Base-by-base conservation (phyloP, 1,284 basidiomycete genomes). In the Boletellus sp. region DNA sequence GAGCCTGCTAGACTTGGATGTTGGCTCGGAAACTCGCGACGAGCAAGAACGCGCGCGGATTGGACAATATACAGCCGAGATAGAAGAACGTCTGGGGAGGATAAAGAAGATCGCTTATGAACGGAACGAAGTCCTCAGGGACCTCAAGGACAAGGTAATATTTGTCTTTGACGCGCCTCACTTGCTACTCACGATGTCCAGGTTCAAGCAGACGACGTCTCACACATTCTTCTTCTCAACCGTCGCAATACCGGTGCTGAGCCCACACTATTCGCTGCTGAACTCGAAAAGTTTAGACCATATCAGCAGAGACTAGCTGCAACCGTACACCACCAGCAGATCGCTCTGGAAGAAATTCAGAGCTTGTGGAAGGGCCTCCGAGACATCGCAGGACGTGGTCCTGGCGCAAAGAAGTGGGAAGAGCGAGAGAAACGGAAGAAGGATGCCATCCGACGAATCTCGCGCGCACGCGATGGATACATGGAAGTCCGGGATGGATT, bases 201-300 rank as follows among this genome's bases (percentile, higher is more conserved):
- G 91, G 83, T 98, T 43, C 97, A 97, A 81, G 79, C 80, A 28
- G 97, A 99, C 71, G 97, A 99, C 62, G 96, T 99, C 10, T 98
- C 95, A 0, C 93, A 97, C 65, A 77, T 97, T 1, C 81, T 99
- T 1, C 82, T 99, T 2, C 81, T 98, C 48, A 97, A 97, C 66
- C 85, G 93, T 15, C 87, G 94, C 16, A 89, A 93, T 55, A 81
- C 83, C 24, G 84, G 85, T 36, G 87, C 91, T 5, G 93, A 98
- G 60, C 86, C 90, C 0, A 81, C 91, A 1, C 77, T 98, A 16
- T 98, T 98, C 62, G 91, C 93, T 0, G 81, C 86, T 7, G 95
- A 98, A 69, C 81, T 98, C 16, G 95, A 97, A 69, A 98, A 98
- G 71, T 98, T 97, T 76, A 80, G 83, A 21, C 91, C 94, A 1